phyloP scores from a whole-genome alignment of 768 basidiomycete genomes.

The Lactarius trivialis region DNA sequence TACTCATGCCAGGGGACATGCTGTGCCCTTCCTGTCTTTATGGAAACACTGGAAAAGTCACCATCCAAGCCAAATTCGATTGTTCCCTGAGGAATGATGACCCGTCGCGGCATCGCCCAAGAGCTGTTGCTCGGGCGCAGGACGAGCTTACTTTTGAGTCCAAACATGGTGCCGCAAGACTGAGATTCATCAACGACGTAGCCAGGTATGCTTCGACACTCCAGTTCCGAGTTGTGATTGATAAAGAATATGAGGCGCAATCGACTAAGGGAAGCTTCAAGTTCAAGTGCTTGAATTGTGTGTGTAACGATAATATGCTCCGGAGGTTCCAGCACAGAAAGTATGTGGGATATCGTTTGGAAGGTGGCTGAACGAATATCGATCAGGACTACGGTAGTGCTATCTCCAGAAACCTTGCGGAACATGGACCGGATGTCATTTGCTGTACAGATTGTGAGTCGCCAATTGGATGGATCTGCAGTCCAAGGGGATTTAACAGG shows the following conservation, averaged over 20 bases:
- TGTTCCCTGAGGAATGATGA: slow-evolving; percentile 9
- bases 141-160: slow-evolving; percentile 32
- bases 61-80: neutral
- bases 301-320: neutral
- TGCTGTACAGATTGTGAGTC: neutral
- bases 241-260: too few relatives aligned
- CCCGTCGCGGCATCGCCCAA: neutral
- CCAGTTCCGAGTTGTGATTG: too few relatives aligned
- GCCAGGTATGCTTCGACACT: too few relatives aligned
- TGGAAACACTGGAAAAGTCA: neutral
- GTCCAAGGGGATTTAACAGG: too few relatives aligned
- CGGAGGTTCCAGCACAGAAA: neutral
- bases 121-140: neutral
- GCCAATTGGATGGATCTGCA: slow-evolving; percentile 31
- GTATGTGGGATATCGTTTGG: neutral
- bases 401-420: neutral
- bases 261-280: too few relatives aligned
- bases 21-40: neutral
- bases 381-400: neutral
- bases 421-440: neutral
- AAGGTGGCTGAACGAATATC: slow-evolving; percentile 3
- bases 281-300: slow-evolving; percentile 21
- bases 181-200: too few relatives aligned
- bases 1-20: slow-evolving; percentile 23
- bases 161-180: too few relatives aligned